These are phyloP conservation scores for Stereocaulon alpinum DNA, from an alignment of 495 filamentous ascomycete species.

Conservation along the genomic window DNA sequence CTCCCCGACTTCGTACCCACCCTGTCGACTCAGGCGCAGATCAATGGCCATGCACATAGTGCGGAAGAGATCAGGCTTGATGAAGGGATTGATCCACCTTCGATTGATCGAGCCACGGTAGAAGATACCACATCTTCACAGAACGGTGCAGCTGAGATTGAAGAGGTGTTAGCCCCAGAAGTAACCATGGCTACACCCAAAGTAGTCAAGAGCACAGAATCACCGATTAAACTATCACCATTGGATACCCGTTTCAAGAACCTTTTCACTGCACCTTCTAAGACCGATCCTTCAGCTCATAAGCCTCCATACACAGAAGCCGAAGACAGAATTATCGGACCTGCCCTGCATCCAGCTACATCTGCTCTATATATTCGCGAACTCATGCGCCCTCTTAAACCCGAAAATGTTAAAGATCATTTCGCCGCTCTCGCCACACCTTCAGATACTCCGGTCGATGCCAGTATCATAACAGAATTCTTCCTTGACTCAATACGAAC, in stretches of 20 bases:
- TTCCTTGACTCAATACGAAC: conserved; percentile 78
- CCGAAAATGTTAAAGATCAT: conserved; percentile 50
- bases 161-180: background rate
- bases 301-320: conserved; percentile 22
- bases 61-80: background rate
- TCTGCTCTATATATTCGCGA: conserved; percentile 81
- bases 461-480: conserved; percentile 52
- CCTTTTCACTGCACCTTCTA: conserved; percentile 35
- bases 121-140: background rate
- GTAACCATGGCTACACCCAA: background rate
- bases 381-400: conserved; percentile 78
- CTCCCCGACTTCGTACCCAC: background rate
- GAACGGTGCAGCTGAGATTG: background rate
- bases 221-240: conserved; percentile 7
- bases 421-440: conserved; percentile 56
- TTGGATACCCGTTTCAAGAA: conserved; percentile 44
- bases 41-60: background rate
- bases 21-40: background rate
- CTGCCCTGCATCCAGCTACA: conserved; percentile 75
- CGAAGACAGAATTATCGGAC: conserved; percentile 42
- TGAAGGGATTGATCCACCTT: background rate
- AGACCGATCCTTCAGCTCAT: conserved; percentile 11
- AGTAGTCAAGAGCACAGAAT: conserved; percentile 7
- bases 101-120: background rate
- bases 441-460: conserved; percentile 37